Evolutionary conservation across 2,329 filamentous ascomycete genomes (phyloP).

Genomic region (Zymoseptoria tritici): DNA sequence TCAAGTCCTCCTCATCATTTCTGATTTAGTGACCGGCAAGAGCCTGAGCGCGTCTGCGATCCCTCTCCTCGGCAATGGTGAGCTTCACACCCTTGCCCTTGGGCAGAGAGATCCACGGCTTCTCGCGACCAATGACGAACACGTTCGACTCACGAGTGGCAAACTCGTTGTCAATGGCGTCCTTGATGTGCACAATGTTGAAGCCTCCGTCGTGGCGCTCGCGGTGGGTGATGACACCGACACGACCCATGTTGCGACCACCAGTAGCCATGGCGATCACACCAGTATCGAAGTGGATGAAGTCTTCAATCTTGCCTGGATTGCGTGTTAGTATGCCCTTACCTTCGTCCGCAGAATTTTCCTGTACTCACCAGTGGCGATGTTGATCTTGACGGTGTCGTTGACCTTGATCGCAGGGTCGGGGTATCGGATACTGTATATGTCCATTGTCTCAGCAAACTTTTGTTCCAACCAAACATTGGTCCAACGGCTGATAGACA

Average conservation of each 20-base stretch:
- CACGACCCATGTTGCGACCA: slow-evolving; percentile 99
- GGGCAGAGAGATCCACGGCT: slow-evolving; percentile 98
- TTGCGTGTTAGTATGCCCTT: slow-evolving; percentile 1
- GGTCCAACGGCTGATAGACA: slow-evolving; percentile 99
- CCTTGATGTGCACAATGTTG: slow-evolving; percentile 97
- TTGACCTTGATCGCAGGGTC: slow-evolving; percentile 99
- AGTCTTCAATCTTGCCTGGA: slow-evolving; percentile 78
- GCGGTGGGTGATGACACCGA: slow-evolving; percentile 99
- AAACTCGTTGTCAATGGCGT: slow-evolving; percentile 99
- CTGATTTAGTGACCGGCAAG: slow-evolving; percentile 32
- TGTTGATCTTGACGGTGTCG: slow-evolving; percentile 99
- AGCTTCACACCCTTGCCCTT: slow-evolving; percentile 99
- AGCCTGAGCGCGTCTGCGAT: slow-evolving; percentile 77
- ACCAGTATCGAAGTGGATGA: slow-evolving; percentile 97
- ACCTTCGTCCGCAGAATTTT: too few relatives aligned
- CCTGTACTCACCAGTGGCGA: slow-evolving; percentile 77
- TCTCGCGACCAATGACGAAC: slow-evolving; percentile 96
- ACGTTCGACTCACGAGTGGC: slow-evolving; percentile 99
- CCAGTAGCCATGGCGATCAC: slow-evolving; percentile 97
- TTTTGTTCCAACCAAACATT: slow-evolving; percentile 70
- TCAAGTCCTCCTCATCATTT: neutral
- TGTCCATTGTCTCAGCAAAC: slow-evolving; percentile 24
- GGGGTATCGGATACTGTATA: slow-evolving; percentile 90
- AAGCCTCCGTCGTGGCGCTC: slow-evolving; percentile 99
- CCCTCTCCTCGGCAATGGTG: slow-evolving; percentile 96